Base-by-base conservation (phyloP, 2,329 filamentous ascomycete species). In the Ilyonectria robusta region DNA sequence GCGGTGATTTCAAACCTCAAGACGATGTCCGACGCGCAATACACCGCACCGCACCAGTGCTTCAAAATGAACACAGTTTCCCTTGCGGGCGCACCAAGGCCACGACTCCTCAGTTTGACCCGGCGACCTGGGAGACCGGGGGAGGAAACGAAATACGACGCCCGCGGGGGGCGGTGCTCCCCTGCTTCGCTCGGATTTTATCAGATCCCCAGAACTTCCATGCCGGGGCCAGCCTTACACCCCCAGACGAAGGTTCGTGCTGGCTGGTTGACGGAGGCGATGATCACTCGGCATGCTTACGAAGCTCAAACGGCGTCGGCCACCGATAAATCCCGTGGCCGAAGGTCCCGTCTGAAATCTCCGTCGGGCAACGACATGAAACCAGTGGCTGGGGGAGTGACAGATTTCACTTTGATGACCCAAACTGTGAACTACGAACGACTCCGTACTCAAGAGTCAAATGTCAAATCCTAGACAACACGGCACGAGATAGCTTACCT, bases 381-480 rank as follows among this genome's bases (percentile, higher is more conserved):
- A 59, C 56, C 29, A 23, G 31, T 8, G 23, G 56, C 29, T 21
- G 15, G n/a, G 31, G 21, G 21, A 35, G 21, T 48, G 17, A 48
- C 55, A 29, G 55, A n/a, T 21, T n/a, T 58, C 26, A 10, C n/a
- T n/a, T n/a, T 58, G 42, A 57, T 40, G 37, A 40, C 23, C 29
- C 53, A 33, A 33, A 33, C 26, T 21, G 5, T 10, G 26, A 26
- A 26, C 26, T 26, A 6, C 26, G 26, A 26, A 26, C 26, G 5
- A 26, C 26, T 26, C 26, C 26, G 26, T 26, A 26, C 26, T 26
- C 26, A 26, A 26, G 4, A 26, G 26, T 26, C 26, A 26, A 26
- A 26, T 26, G 26, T 8, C 29, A 37, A 64, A 59, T 29, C 10
- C 29, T 23, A 21, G 10, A 65, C 59, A 56, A 59, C 48, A 70